phyloP scores from a whole-genome alignment of 2,329 filamentous ascomycete species.

The Drechslerella coelobrocha region DNA sequence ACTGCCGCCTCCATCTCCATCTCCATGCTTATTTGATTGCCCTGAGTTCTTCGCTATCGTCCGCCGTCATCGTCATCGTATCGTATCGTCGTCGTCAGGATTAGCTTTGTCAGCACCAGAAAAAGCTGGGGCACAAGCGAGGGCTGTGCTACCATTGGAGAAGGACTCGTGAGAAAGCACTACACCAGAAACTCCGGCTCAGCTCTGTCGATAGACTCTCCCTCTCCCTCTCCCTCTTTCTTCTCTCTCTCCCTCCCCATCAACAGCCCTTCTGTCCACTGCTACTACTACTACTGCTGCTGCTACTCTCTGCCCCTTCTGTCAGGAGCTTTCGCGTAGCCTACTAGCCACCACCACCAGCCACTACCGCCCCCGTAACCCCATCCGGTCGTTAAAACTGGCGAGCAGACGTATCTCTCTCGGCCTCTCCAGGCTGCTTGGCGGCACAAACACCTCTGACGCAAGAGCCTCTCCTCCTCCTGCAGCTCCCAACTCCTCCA shows the following conservation, averaged over 20 bases:
- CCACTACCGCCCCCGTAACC: slow-evolving; percentile 8
- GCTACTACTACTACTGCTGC: too few relatives aligned
- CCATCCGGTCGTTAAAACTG: slow-evolving; percentile 39
- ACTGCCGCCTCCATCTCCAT: too few relatives aligned
- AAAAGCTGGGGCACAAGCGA: slow-evolving; percentile 24
- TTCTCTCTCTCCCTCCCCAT: neutral
- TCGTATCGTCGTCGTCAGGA: neutral
- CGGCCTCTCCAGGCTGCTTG: slow-evolving; percentile 50
- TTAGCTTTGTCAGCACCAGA: slow-evolving; percentile 28
- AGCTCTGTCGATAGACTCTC: slow-evolving; percentile 13
- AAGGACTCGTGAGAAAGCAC: neutral
- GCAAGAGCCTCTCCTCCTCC: slow-evolving; percentile 37
- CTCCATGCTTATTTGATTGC: too few relatives aligned
- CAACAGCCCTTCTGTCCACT: neutral
- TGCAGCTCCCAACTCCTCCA: slow-evolving; percentile 10
- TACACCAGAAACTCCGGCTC: neutral
- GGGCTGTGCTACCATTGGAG: slow-evolving; percentile 10
- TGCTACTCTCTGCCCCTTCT: neutral
- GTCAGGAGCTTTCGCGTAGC: neutral
- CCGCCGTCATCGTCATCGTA: neutral
- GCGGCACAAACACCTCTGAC: slow-evolving; percentile 39
- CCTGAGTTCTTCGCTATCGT: too few relatives aligned
- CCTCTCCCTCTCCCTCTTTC: neutral
- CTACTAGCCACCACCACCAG: neutral
- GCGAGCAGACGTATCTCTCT: slow-evolving; percentile 51